phyloP scores from a whole-genome alignment of 768 basidiomycete species.

The Sistotremastrum niveocremeum region DNA sequence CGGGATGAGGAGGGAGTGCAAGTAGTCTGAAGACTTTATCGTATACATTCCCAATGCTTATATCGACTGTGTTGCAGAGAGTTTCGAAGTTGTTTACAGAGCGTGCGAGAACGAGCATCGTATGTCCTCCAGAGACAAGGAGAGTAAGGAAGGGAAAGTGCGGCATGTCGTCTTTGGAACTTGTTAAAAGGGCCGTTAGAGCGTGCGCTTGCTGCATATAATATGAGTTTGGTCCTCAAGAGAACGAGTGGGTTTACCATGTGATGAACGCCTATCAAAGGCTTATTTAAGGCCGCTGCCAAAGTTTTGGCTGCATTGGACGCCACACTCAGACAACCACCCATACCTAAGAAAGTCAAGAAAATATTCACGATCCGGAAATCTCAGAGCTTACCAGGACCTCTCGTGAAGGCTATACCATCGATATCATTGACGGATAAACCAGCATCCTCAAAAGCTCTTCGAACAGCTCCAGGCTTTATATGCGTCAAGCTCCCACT shows the following conservation, averaged over 20 bases:
- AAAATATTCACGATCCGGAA: constrained; percentile 4
- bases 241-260: constrained; percentile 47
- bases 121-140: constrained; percentile 90
- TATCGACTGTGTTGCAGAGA: constrained; percentile 62
- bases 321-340: constrained; percentile 66
- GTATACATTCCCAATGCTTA: constrained; percentile 64
- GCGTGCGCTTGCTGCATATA: constrained; percentile 81
- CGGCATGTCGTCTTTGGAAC: constrained; percentile 26
- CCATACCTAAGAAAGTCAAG: constrained; percentile 38
- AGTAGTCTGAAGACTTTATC: constrained; percentile 75
- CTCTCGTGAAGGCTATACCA: constrained; percentile 84
- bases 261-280: constrained; percentile 84
- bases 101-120: constrained; percentile 65
- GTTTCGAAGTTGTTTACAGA: constrained; percentile 47
- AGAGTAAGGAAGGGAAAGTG: constrained; percentile 79
- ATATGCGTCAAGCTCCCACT: neutral
- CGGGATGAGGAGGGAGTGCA: constrained; percentile 39
- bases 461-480: constrained; percentile 60
- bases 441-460: constrained; percentile 53
- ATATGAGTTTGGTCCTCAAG: neutral
- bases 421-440: constrained; percentile 52
- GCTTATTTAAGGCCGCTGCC: constrained; percentile 64
- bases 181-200: constrained; percentile 63
- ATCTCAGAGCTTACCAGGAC: constrained; percentile 41
- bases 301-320: constrained; percentile 77